These are phyloP conservation scores for Clonostachys rosea DNA, from an alignment of 2,329 filamentous ascomycete species.

Conservation along the genomic window DNA sequence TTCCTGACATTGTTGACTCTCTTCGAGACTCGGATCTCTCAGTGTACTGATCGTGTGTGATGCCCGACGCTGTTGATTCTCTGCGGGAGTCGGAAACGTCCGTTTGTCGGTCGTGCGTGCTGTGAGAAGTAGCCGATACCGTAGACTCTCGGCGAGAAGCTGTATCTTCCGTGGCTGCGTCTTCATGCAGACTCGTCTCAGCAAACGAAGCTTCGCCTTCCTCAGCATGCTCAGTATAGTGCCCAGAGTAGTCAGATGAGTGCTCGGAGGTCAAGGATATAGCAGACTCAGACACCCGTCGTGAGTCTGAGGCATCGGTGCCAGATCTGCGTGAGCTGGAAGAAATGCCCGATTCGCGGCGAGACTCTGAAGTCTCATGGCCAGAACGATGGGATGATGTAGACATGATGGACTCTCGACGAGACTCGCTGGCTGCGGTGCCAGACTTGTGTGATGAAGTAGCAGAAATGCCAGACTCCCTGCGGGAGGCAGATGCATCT, in stretches of 20 bases:
- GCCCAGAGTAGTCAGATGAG: no score
- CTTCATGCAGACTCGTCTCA: background rate
- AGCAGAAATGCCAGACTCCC: background rate
- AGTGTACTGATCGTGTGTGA: background rate
- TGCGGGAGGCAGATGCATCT: background rate
- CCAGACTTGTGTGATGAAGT: no score
- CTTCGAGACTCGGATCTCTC: background rate
- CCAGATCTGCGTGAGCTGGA: background rate
- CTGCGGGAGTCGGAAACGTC: background rate
- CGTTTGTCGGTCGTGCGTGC: background rate
- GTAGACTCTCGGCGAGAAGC: background rate
- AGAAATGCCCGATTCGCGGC: background rate
- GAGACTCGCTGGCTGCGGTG: no score
- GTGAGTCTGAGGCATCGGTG: no score
- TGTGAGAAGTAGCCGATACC: background rate
- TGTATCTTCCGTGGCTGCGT: background rate
- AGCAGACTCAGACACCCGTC: background rate
- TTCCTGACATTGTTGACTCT: background rate
- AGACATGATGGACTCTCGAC: background rate
- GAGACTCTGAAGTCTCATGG: background rate
- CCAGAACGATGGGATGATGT: no score
- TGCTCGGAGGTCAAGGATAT: no score
- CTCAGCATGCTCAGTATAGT: no score
- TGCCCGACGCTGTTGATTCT: background rate
- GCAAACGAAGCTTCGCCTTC: no score